Percentiles rank a stretch among this genome's conserved stretches.
Conservation (phyloP, 164 flowering plant genomes). For the Amborella trichopoda region DNA sequence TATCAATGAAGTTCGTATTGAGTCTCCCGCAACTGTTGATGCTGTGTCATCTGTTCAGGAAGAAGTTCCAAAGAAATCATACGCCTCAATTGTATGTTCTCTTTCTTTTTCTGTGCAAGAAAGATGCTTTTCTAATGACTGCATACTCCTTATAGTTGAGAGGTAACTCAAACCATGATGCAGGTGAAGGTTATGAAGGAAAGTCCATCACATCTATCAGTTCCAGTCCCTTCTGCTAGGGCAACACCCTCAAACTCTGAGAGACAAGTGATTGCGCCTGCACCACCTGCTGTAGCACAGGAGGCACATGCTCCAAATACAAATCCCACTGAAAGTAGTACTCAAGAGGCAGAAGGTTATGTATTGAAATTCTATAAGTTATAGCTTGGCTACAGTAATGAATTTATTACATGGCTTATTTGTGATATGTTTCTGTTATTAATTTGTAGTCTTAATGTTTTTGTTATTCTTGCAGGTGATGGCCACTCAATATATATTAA, state of each 20-base stretch:
- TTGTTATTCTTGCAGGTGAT: conserved; percentile 29
- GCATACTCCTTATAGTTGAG: too few relatives aligned
- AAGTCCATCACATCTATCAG: conserved; percentile 16
- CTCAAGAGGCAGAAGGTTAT: conserved; percentile 43
- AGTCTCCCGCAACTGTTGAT: conserved; percentile 15
- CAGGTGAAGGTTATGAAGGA: conserved; percentile 36
- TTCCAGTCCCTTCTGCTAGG: conserved; percentile 23
- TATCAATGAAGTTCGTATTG: conserved; percentile 18
- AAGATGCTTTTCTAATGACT: too few relatives aligned
- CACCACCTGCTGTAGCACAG: conserved; percentile 19
- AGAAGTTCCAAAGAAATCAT: conserved; percentile 60
- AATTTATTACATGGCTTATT: conserved; percentile 16
- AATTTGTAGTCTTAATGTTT: neutral
- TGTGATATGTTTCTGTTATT: conserved; percentile 16
- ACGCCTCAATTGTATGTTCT: conserved; percentile 62
- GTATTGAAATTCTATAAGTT: conserved; percentile 13
- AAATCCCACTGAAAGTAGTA: conserved; percentile 16
- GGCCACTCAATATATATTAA: conserved; percentile 64
- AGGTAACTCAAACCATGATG: neutral
- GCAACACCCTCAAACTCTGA: conserved; percentile 22
- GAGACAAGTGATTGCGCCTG: conserved; percentile 15
- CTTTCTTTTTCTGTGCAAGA: too few relatives aligned
- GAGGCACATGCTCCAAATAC: conserved; percentile 13
- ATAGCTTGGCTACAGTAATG: conserved; percentile 1
- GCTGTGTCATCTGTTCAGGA: conserved; percentile 23